These are phyloP conservation scores for Dendrobium nobile DNA, from an alignment of 106 monocot genomes.

Conservation along the genomic window DNA sequence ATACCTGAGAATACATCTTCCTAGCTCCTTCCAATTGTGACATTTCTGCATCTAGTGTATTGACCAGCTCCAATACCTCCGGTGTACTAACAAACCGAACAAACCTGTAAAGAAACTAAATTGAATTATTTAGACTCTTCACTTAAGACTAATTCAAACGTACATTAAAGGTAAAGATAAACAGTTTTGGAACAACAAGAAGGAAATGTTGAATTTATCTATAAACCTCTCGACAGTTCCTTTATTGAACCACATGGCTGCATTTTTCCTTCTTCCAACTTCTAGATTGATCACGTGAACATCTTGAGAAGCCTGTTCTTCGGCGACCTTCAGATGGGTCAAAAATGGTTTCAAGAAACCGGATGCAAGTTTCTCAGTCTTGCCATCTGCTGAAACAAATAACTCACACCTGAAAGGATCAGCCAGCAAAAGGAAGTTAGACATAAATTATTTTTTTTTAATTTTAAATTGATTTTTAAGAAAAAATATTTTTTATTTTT, in stretches of 20 bases:
- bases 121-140: neutral
- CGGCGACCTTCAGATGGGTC: conserved; percentile 71
- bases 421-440: neutral
- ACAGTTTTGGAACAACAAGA: neutral
- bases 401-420: conserved; percentile 69
- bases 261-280: conserved; percentile 19
- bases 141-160: neutral
- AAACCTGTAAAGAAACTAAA: conserved; percentile 50
- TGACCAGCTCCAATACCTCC: conserved; percentile 82
- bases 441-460: neutral
- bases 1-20: conserved; percentile 74
- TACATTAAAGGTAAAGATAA: neutral
- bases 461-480: no score
- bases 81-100: conserved; percentile 97
- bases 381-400: conserved; percentile 71
- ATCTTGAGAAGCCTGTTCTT: conserved; percentile 55
- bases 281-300: conserved; percentile 36
- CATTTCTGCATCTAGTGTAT: conserved; percentile 89
- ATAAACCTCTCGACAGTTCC: conserved; percentile 28
- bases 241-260: conserved; percentile 24
- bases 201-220: neutral
- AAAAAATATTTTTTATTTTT: no score
- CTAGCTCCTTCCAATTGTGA: conserved; percentile 86
- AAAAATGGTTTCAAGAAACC: conserved; percentile 90
- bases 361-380: conserved; percentile 83